Base-by-base conservation (phyloP, 352 stramenopile species). In the Phytopythium kandeliae region DNA sequence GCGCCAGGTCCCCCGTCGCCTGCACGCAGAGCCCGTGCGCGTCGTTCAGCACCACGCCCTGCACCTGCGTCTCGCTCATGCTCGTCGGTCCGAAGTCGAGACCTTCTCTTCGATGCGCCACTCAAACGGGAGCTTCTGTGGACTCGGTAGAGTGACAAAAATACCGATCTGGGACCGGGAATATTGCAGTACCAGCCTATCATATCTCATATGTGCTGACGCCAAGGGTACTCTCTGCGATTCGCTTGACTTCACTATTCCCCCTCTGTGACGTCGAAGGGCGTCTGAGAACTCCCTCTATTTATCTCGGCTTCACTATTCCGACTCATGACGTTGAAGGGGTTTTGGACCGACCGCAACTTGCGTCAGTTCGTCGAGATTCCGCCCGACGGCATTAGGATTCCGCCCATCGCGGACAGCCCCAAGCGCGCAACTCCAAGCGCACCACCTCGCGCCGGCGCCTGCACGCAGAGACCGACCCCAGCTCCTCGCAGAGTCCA, bases 1-100 rank as follows among this genome's bases (percentile, higher is more conserved):
- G 77, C 61, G 61, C 49, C 25, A 92, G 67, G 51, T 89, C 74
- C 12, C 80, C 80, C 37, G 84, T 62, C 17, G 76, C 80, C 55
- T 83, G 71, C 31, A 92, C 65, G 55, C 78, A 70, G 17, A 92
- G 65, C 21, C 80, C 80, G 54, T 89, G 71, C 51, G 71, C 78
- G 66, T 92, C 80, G 54, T 83, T 92, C 40, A 92, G 61, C 57
- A 89, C 66, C 31, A 89, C 43, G n/a, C 80, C 80, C 55, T 70
- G 69, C 24, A 78, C 73, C 31, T 77, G 21, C 21, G 11, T 59
- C 34, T 53, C 49, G 53, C 57, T 78, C 74, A 79, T 85, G 0
- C 42, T 63, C 30, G 42, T 44, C 9, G 40, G 7, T 33, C 42
- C n/a, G n/a, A n/a, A n/a, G n/a, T n/a, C n/a, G n/a, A n/a, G n/a